phyloP scores from a whole-genome alignment of 2,329 filamentous ascomycete genomes.

The Cercospora zeae-maydis region DNA sequence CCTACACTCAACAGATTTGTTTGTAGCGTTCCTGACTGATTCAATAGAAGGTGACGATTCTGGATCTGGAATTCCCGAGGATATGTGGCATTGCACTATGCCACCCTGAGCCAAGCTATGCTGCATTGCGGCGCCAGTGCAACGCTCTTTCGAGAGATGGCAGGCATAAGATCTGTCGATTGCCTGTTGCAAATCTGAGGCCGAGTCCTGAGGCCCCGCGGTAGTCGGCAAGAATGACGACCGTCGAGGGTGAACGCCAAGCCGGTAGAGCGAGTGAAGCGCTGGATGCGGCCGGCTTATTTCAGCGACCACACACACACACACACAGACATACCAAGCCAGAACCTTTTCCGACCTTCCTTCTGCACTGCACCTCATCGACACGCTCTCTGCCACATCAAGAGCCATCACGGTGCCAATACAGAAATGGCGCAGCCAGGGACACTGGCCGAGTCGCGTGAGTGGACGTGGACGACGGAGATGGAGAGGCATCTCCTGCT shows the following conservation, averaged over 20 bases:
- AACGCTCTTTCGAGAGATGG: neutral
- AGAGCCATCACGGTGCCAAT: neutral
- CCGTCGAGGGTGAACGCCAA: neutral
- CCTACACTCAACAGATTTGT: neutral
- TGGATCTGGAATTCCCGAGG: conserved; percentile 16
- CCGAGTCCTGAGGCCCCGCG: no score
- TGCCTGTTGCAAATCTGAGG: no score
- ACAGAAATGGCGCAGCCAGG: no score
- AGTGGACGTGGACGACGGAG: neutral
- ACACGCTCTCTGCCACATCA: neutral
- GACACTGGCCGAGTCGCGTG: no score
- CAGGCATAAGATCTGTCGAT: neutral
- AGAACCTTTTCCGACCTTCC: neutral
- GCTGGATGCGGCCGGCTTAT: neutral
- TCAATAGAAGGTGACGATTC: conserved; percentile 14
- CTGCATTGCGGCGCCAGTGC: neutral
- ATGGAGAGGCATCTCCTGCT: neutral
- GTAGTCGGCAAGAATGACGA: neutral
- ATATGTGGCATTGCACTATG: conserved; percentile 18
- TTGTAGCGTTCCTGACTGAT: conserved; percentile 11
- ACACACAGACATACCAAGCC: no score
- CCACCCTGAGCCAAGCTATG: conserved; percentile 2
- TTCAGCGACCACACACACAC: neutral
- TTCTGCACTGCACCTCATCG: neutral
- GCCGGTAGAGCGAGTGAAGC: neutral